Evolutionary conservation across 108 stramenopile genomes (phyloP), one percentile per base, ranked within the genome.

Genomic region (Epithemia pelagica): DNA sequence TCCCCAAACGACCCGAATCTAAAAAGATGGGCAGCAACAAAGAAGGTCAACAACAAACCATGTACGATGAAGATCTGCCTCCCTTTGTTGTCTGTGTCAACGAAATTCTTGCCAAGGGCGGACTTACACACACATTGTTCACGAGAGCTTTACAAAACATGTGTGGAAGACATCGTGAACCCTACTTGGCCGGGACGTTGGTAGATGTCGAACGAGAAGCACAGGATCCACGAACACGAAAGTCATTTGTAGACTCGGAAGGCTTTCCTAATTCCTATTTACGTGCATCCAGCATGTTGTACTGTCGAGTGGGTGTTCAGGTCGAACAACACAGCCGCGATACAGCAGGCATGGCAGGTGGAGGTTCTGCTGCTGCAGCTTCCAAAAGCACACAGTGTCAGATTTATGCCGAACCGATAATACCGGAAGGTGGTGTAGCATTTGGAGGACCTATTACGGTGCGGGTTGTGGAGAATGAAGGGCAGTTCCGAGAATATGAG

Each of bases 191-290:
- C 30, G 92, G 91, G 26, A 80, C 75, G 30, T 73, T 90, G 62
- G 83, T 94, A 59, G 92, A 94, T 64, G 86, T 89, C 32, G 88
- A 81, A 65, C 78, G 84, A 52, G 70, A 83, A 8, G 71, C 83
- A 23, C 61, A 55, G 22, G 81, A 87, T 52, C 75, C 77, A 24
- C 54, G 81, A n/a, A 77, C 75, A 3, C 56, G 74, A n/a, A 58
- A 76, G 26, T 74, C 79, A 24, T 74, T 84, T 46, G 84, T 87
- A 28, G 78, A 83, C 21, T 87, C 89, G 21, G 92, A 90, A 67
- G 88, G 88, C n/a, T 94, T 90, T 65, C 92, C 92, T 0, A 94
- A 94, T 74, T 89, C 88, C 5, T 94, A 77, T 67, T 88, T 94
- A 1, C 74, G 84, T 51, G 92, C 89, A 22, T 69, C 86, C 18